Conservation (phyloP, 192 early-diverging fungal species). For the Rhizoclosmatium globosum region DNA sequence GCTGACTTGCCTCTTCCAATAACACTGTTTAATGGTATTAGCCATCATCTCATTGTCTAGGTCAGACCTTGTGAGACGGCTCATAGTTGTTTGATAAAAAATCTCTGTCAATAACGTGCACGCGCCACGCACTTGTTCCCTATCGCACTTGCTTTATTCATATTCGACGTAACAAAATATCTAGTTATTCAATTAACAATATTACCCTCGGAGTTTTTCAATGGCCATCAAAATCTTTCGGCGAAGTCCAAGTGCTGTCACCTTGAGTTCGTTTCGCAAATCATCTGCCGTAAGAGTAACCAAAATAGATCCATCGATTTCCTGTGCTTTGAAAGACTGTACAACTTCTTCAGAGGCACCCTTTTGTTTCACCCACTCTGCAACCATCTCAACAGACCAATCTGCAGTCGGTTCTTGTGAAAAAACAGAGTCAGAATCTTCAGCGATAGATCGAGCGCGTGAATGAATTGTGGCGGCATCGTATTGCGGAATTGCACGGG, state of each 20-base stretch:
- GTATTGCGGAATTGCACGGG: too few species aligned
- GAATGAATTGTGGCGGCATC: too few species aligned
- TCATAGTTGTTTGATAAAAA: too few species aligned
- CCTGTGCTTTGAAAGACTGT: background rate
- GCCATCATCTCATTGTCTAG: too few species aligned
- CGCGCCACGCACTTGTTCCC: too few species aligned
- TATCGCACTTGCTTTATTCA: too few species aligned
- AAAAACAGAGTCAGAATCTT: background rate
- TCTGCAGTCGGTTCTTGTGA: background rate
- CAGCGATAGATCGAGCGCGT: background rate
- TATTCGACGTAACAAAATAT: too few species aligned
- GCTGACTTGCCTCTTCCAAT: background rate
- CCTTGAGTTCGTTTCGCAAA: background rate
- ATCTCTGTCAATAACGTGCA: too few species aligned
- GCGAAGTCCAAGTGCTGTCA: background rate
- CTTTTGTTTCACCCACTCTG: background rate
- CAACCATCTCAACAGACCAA: background rate
- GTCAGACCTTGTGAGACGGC: too few species aligned
- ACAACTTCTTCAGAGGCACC: background rate
- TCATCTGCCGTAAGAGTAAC: background rate
- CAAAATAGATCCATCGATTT: conserved; percentile 10
- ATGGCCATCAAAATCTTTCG: background rate
- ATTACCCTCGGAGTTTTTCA: background rate
- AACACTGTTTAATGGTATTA: background rate
- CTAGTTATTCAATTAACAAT: too few species aligned